A percentile compares a stretch with the other conserved stretches of the same genome.
Conservation (phyloP, 2,329 filamentous ascomycete species). For the Chrysosporium keratinophilum region DNA sequence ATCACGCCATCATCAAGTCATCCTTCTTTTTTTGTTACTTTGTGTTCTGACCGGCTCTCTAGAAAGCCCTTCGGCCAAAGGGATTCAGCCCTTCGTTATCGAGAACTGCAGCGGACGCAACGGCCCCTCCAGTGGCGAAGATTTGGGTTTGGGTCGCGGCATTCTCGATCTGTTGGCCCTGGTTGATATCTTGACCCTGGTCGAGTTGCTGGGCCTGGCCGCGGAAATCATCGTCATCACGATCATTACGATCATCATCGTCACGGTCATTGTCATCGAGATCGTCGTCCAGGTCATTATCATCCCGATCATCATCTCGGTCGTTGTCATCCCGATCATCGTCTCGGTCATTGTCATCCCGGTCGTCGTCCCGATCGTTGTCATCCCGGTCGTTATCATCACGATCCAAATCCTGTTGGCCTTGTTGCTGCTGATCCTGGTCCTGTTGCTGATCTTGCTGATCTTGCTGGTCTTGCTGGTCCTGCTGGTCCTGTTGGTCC, state of each 20-base stretch:
- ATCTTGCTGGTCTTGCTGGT: background rate
- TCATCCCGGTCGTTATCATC: background rate
- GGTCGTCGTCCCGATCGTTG: background rate
- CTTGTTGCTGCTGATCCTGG: background rate
- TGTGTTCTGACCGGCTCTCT: background rate
- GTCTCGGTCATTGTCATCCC: background rate
- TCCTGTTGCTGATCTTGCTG: conserved; percentile 1
- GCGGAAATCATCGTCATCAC: background rate
- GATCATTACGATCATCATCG: too few relatives aligned
- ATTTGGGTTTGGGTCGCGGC: background rate
- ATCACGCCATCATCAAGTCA: background rate
- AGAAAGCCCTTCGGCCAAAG: background rate
- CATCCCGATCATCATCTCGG: background rate
- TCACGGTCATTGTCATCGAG: too few relatives aligned
- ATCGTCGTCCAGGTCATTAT: background rate
- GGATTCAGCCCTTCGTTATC: background rate
- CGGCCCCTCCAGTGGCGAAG: background rate
- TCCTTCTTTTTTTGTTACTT: background rate
- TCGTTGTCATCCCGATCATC: background rate
- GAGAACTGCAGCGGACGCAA: background rate
- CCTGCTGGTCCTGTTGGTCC: background rate
- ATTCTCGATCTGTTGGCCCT: background rate
- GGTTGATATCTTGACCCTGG: background rate
- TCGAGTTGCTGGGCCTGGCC: background rate
- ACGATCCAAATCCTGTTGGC: background rate